Percentiles rank a stretch among this genome's conserved stretches.
phyloP scores from a whole-genome alignment of 23 red algal species.

The Gracilariopsis chorda region DNA sequence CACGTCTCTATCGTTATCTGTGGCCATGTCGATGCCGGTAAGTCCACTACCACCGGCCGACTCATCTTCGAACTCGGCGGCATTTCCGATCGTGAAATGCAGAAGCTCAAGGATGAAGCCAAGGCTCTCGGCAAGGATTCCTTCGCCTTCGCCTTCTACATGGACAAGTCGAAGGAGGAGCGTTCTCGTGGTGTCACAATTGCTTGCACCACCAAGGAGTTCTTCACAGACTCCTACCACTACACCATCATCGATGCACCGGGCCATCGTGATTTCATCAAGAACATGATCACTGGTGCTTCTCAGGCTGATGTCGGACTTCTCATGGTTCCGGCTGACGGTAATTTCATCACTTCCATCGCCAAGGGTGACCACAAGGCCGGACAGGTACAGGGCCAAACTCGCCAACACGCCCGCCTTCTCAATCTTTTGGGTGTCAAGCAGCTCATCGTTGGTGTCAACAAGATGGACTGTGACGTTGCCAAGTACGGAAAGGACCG shows the following conservation, averaged over 20 bases:
- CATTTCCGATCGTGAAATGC: slow-evolving; percentile 91
- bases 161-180: slow-evolving; percentile 91
- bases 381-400: slow-evolving; percentile 87
- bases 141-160: slow-evolving; percentile 92
- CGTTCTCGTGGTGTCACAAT: slow-evolving; percentile 94
- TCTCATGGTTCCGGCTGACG: slow-evolving; percentile 86
- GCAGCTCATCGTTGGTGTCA: slow-evolving; percentile 90
- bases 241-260: slow-evolving; percentile 93
- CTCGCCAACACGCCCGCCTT: slow-evolving; percentile 86
- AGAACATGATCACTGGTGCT: slow-evolving; percentile 87
- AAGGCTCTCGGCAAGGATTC: slow-evolving; percentile 99
- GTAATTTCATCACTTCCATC: slow-evolving; percentile 78
- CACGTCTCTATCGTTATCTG: slow-evolving; percentile 98
- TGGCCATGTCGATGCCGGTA: slow-evolving; percentile 99
- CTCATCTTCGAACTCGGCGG: slow-evolving; percentile 94
- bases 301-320: slow-evolving; percentile 90
- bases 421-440: slow-evolving; percentile 90
- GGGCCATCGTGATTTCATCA: slow-evolving; percentile 96
- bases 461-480: slow-evolving; percentile 99
- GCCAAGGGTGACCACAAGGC: slow-evolving; percentile 89
- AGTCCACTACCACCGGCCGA: slow-evolving; percentile 91
- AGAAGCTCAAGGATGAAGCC: slow-evolving; percentile 98
- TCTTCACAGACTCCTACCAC: slow-evolving; percentile 66
- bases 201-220: slow-evolving; percentile 82
- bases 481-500: slow-evolving; percentile 92